Base-by-base conservation (phyloP, 495 filamentous ascomycete genomes). In the Podospora pseudoanserina region DNA sequence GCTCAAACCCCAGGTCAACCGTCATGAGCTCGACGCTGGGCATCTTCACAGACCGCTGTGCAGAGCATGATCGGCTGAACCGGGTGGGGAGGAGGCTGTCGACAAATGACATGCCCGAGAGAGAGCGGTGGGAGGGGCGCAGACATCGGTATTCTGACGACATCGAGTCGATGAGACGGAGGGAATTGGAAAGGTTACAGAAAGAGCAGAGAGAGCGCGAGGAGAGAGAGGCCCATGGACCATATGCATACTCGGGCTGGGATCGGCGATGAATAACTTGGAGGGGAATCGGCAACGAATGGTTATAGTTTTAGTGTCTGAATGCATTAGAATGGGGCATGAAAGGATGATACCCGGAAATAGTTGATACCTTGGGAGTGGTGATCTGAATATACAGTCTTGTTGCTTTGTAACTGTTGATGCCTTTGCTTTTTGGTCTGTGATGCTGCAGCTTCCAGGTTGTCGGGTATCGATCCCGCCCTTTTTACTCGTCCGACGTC, bases 71-170 rank as follows among this genome's bases (percentile, higher is more conserved):
- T 27, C 5, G 39, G 9, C 13, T 49, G 39, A 16, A 13, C 4
- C 11, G 19, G 9, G 9, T 54, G 6, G 53, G 57, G 26, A 26
- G 70, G 32, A 19, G 70, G 56, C 15, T 63, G 5, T 64, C 28
- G 18, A 57, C 66, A 58, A n/a, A 54, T n/a, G 58, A 32, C 28
- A 4, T 26, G 57, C 39, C 11, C 9, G 65, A 63, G 18, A 19
- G 19, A 28, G n/a, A 63, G 23, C 32, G 49, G 20, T 63, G 54
- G 39, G 58, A 63, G 13, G 19, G 60, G 55, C 54, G 64, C 34
- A 49, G 66, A 55, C 60, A 66, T 23, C 23, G 70, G 53, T 49
- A 64, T 60, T 66, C 62, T 0, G 70, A 71, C 58, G 66, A 71
- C 59, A 34, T 68, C 39, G 70, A 68, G 63, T 7, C 53, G 64